Evolutionary conservation across 1,139 yeast species (phyloP).

Genomic region (Debaryomycetaceae sp.): DNA sequence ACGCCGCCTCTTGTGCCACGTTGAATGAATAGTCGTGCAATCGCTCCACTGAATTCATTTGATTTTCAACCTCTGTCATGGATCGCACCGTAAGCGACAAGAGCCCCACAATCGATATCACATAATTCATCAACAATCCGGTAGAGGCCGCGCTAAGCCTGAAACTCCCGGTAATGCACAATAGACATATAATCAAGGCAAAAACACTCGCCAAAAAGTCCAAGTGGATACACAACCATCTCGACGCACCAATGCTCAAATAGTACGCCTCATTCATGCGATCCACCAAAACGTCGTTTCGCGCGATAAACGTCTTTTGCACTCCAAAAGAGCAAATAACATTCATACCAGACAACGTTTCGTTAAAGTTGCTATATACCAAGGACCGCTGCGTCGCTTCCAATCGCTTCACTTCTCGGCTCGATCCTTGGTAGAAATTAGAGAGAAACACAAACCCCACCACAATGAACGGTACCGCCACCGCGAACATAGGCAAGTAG

Average conservation of each 20-base stretch:
- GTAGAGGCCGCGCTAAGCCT: constrained; percentile 32
- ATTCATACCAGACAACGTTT: constrained; percentile 33
- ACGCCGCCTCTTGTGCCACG: constrained; percentile 54
- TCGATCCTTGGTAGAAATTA: constrained; percentile 31
- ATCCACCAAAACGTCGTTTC: constrained; percentile 26
- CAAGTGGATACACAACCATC: constrained; percentile 34
- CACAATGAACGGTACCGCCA: constrained; percentile 31
- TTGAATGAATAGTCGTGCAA: constrained; percentile 30
- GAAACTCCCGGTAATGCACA: constrained; percentile 31
- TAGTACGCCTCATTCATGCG: constrained; percentile 35
- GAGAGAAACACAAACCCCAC: constrained; percentile 21
- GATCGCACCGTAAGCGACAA: constrained; percentile 31
- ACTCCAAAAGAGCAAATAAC: constrained; percentile 30
- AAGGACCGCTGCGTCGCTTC: constrained; percentile 36
- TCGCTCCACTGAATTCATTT: constrained; percentile 39
- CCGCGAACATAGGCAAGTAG: constrained; percentile 37
- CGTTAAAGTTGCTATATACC: constrained; percentile 36
- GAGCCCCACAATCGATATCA: constrained; percentile 33
- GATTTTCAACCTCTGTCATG: constrained; percentile 36
- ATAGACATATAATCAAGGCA: constrained; percentile 28
- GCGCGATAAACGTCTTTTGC: constrained; percentile 20
- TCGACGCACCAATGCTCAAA: constrained; percentile 30
- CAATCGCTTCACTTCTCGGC: constrained; percentile 34
- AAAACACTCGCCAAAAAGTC: constrained; percentile 28
- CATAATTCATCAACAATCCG: constrained; percentile 33